Conservation (phyloP, 768 basidiomycete genomes). For the Boletus subcaerulescens region DNA sequence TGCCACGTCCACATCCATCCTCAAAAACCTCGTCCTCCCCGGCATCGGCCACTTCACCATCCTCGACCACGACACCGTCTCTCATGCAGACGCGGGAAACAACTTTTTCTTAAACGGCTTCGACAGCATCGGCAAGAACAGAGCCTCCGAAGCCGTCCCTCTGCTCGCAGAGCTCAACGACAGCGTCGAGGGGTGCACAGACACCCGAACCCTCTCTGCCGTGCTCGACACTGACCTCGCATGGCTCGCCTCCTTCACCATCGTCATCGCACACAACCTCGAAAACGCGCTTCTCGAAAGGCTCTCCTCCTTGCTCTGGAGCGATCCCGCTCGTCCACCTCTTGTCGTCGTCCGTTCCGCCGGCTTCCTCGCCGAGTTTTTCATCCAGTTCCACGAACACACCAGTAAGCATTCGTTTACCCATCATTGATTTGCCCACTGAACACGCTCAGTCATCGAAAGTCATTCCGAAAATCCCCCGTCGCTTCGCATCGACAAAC, state of each 20-base stretch:
- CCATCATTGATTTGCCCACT: background rate
- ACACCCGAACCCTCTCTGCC: slow-evolving; percentile 51
- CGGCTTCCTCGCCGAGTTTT: slow-evolving; percentile 88
- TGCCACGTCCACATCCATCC: slow-evolving; percentile 81
- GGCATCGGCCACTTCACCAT: slow-evolving; percentile 96
- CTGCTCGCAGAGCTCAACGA: slow-evolving; percentile 86
- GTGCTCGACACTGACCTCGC: slow-evolving; percentile 53
- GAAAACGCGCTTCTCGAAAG: slow-evolving; percentile 49
- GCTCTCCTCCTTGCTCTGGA: slow-evolving; percentile 70
- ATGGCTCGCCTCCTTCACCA: slow-evolving; percentile 61
- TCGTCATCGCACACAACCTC: slow-evolving; percentile 87
- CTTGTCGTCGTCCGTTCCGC: slow-evolving; percentile 79
- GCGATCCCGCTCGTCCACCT: slow-evolving; percentile 52
- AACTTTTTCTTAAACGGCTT: slow-evolving; percentile 91
- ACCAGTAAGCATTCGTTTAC: slow-evolving; percentile 50
- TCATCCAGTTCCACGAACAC: slow-evolving; percentile 87
- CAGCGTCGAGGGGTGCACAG: slow-evolving; percentile 68
- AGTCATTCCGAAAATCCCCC: slow-evolving; percentile 75
- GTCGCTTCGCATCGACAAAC: slow-evolving; percentile 82
- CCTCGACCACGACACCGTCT: slow-evolving; percentile 61
- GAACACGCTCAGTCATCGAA: slow-evolving; percentile 67
- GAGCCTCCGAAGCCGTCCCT: slow-evolving; percentile 76
- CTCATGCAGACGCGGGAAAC: slow-evolving; percentile 81
- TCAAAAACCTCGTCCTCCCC: slow-evolving; percentile 97
- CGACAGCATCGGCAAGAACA: slow-evolving; percentile 73